Evolutionary conservation across 2,329 filamentous ascomycete genomes (phyloP).

Genomic region (Microdochium trichocladiopsis): DNA sequence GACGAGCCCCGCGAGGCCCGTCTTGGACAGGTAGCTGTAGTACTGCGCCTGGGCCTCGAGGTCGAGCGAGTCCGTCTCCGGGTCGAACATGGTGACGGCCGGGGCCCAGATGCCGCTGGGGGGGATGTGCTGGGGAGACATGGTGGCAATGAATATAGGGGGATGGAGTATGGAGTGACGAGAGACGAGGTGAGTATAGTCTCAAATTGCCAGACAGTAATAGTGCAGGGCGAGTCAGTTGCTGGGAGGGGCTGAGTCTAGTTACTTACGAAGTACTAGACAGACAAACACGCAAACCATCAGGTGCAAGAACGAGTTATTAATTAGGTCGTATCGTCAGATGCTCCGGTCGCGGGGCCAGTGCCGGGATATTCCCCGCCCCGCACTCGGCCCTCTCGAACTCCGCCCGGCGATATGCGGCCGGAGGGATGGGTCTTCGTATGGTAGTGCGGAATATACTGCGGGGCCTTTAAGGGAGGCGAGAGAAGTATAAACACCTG

Average conservation of each 20-base stretch:
- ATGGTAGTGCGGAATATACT: too few relatives aligned
- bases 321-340: neutral
- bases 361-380: neutral
- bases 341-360: neutral
- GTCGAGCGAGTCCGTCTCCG: slow-evolving; percentile 35
- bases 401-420: neutral
- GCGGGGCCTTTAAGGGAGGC: too few relatives aligned
- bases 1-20: slow-evolving; percentile 22
- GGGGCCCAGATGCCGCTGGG: slow-evolving; percentile 37
- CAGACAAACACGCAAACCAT: neutral
- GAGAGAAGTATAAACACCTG: too few relatives aligned
- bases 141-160: slow-evolving; percentile 9
- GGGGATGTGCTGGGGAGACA: slow-evolving; percentile 16
- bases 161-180: neutral
- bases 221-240: too few relatives aligned
- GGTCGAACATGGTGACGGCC: slow-evolving; percentile 46
- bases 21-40: slow-evolving; percentile 38
- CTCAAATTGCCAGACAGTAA: too few relatives aligned
- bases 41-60: slow-evolving; percentile 37
- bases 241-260: too few relatives aligned
- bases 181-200: neutral
- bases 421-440: neutral
- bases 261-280: too few relatives aligned
- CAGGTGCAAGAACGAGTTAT: neutral
- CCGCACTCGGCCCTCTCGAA: neutral